Evolutionary conservation across 192 early-diverging fungal genomes (phyloP).

Genomic region (Chytriomyces sp.): DNA sequence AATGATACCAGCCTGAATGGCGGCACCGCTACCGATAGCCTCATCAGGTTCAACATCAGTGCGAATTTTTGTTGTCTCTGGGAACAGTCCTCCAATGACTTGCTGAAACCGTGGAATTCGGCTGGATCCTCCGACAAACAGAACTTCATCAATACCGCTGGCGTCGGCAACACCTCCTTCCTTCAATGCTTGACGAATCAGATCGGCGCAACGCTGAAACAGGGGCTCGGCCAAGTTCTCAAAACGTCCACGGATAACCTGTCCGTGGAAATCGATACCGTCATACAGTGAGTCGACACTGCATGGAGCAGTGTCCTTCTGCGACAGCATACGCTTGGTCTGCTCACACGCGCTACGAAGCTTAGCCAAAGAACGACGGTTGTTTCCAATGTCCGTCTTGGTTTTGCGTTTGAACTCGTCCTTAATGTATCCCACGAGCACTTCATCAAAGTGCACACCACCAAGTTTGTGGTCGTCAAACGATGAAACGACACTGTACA

Average conservation of each 20-base stretch:
- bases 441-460: conserved; percentile 84
- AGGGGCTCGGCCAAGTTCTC: conserved; percentile 83
- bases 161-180: conserved; percentile 63
- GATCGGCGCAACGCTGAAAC: conserved; percentile 70
- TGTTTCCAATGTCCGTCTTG: conserved; percentile 77
- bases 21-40: conserved; percentile 87
- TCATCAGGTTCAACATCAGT: conserved; percentile 92
- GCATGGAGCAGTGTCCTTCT: conserved; percentile 82
- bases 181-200: conserved; percentile 69
- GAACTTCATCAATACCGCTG: conserved; percentile 84
- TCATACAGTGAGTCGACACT: conserved; percentile 90
- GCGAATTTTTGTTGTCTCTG: conserved; percentile 69
- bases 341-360: conserved; percentile 82
- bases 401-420: conserved; percentile 88
- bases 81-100: conserved; percentile 75
- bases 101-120: conserved; percentile 87
- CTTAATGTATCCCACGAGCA: conserved; percentile 79
- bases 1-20: conserved; percentile 82
- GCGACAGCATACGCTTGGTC: conserved; percentile 89
- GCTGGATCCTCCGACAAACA: conserved; percentile 86
- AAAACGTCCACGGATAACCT: conserved; percentile 85
- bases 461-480: conserved; percentile 80
- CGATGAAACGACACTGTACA: conserved; percentile 79
- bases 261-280: conserved; percentile 86
- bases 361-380: conserved; percentile 81